Conservation (phyloP, 441 rosid genomes). For the Adansonia rubrostipa region DNA sequence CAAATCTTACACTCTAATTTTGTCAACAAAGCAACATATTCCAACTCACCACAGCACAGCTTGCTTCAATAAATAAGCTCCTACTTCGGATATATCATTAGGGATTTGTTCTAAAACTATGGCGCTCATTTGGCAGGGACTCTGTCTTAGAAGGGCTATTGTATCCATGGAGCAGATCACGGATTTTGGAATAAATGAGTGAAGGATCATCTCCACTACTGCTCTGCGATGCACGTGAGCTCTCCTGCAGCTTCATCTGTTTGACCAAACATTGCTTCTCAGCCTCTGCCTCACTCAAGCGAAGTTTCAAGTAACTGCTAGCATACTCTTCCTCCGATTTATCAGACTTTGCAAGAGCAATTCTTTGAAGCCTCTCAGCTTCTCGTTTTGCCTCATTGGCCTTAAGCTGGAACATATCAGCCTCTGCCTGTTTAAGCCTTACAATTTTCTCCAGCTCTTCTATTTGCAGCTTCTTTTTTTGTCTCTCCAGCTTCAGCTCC, state of each 20-base stretch:
- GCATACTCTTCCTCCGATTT: slow-evolving; percentile 95
- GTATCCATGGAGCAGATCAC: slow-evolving; percentile 62
- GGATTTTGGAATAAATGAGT: slow-evolving; percentile 68
- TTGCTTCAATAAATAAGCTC: slow-evolving; percentile 18
- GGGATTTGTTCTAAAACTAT: slow-evolving; percentile 55
- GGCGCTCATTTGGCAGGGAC: slow-evolving; percentile 52
- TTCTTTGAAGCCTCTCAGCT: slow-evolving; percentile 87
- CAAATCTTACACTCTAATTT: slow-evolving; percentile 31
- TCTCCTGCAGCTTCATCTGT: slow-evolving; percentile 59
- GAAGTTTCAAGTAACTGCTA: slow-evolving; percentile 79
- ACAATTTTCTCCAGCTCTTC: slow-evolving; percentile 91
- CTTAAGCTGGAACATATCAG: slow-evolving; percentile 89
- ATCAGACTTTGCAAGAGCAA: slow-evolving; percentile 83
- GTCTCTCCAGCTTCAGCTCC: slow-evolving; percentile 48
- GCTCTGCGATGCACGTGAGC: slow-evolving; percentile 58
- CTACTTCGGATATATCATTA: slow-evolving; percentile 21
- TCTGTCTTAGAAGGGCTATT: slow-evolving; percentile 51
- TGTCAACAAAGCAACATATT: slow-evolving; percentile 18
- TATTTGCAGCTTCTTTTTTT: slow-evolving; percentile 78
- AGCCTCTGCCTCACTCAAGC: slow-evolving; percentile 94
- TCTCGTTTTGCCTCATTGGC: slow-evolving; percentile 35
- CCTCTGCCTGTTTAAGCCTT: slow-evolving; percentile 97
- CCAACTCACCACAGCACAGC: not conserved
- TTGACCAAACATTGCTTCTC: slow-evolving; percentile 83
- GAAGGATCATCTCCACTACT: slow-evolving; percentile 68